Evolutionary conservation across 768 basidiomycete genomes (phyloP), one percentile per base, ranked within the genome.

Genomic region (Sporobolomyces phaffii): DNA sequence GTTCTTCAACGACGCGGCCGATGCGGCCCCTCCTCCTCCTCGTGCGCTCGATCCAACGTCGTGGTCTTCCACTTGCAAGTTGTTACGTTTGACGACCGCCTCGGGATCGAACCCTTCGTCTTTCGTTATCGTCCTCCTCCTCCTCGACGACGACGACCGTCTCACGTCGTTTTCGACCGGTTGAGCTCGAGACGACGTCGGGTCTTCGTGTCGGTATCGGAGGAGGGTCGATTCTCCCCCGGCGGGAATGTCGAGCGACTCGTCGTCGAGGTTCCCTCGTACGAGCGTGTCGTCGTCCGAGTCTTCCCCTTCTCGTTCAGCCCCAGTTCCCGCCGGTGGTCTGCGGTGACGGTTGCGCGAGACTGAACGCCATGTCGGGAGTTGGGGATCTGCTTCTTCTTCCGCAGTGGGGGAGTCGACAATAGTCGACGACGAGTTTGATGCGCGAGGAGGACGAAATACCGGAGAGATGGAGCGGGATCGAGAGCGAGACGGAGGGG

Each of bases 281-380:
- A 68, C 66, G 28, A 68, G 44, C 4, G 66, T 68, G 38, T 62
- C 61, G 5, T 68, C 66, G 56, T 68, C 66, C 1, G 66, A 68
- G 33, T 52, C 49, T 43, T 68, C 61, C 5, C n/a, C n/a, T n/a
- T n/a, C n/a, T n/a, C n/a, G n/a, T n/a, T n/a, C n/a, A n/a, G n/a
- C n/a, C n/a, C n/a, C n/a, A n/a, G n/a, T n/a, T n/a, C n/a, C n/a
- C n/a, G n/a, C n/a, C n/a, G n/a, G n/a, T n/a, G 52, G 4, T 0
- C 50, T 41, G n/a, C 61, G 61, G 28, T 62, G 66, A 9, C 61
- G 61, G 45, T 68, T 68, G 18, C 66, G 66, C 11, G 49, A 52
- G 56, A 68, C 66, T 15, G 66, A 68, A 6, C 66, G 60, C 66
- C 66, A 68, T 2, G 49, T n/a, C 3, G 65, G 65, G n/a, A n/a